Percentiles rank a stretch among this genome's conserved stretches.
Evolutionary conservation across 306 rosid genomes (phyloP).

Genomic region (Sophora flavescens): DNA sequence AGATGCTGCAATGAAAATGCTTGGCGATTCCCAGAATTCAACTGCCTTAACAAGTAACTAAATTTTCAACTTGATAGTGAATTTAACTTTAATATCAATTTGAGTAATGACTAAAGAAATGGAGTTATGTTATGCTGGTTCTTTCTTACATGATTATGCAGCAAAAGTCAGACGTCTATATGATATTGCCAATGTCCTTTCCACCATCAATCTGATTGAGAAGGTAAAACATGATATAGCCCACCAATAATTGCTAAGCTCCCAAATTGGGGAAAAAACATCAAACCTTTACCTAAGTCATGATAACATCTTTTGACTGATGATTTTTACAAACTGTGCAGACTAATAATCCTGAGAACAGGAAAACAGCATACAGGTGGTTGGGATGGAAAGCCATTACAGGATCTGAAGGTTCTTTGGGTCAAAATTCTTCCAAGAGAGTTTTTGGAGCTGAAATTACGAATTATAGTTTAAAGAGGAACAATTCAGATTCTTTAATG

Average conservation of each 20-base stretch:
- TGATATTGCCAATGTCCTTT: conserved; percentile 66
- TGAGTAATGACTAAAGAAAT: neutral
- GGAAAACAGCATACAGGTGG: conserved; percentile 75
- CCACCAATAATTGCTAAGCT: conserved; percentile 14
- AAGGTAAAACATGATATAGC: conserved; percentile 50
- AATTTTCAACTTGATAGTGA: neutral
- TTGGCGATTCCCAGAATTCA: conserved; percentile 56
- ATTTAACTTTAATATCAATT: neutral
- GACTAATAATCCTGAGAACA: conserved; percentile 54
- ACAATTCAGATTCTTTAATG: conserved; percentile 26
- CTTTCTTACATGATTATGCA: conserved; percentile 34
- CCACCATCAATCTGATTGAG: conserved; percentile 64
- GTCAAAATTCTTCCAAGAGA: conserved; percentile 46
- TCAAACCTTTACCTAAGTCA: neutral
- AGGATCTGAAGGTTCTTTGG: conserved; percentile 37
- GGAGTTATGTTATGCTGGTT: neutral
- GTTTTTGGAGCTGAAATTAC: conserved; percentile 64
- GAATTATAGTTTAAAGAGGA: conserved; percentile 56
- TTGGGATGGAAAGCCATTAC: conserved; percentile 49
- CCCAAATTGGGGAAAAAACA: neutral
- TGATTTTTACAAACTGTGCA: conserved; percentile 33
- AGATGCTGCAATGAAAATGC: conserved; percentile 60
- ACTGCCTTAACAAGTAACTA: conserved; percentile 59
- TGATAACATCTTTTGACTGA: neutral
- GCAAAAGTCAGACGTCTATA: conserved; percentile 71